phyloP scores from a whole-genome alignment of 768 basidiomycete genomes.

The Scleroderma citrinum region DNA sequence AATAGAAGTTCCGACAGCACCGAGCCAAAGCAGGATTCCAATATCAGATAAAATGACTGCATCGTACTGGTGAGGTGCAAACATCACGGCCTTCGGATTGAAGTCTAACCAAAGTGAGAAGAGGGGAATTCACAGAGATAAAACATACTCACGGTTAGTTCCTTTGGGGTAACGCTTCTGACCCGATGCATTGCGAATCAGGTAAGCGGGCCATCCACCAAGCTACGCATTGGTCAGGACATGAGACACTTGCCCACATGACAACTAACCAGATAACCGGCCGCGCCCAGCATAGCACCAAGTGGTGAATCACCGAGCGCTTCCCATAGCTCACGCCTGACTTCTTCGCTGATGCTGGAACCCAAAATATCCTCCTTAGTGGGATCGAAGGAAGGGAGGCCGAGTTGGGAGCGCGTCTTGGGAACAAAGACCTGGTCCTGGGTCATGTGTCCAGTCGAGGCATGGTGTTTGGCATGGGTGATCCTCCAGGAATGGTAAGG shows the following conservation, averaged over 20 bases:
- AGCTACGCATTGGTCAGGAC: constrained; percentile 37
- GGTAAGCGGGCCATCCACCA: constrained; percentile 82
- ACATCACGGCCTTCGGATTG: constrained; percentile 71
- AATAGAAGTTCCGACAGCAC: constrained; percentile 48
- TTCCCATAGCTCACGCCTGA: constrained; percentile 72
- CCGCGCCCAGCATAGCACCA: constrained; percentile 48
- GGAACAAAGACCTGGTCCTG: constrained; percentile 97
- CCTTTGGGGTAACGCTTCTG: constrained; percentile 73
- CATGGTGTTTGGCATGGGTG: constrained; percentile 92
- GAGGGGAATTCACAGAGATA: background rate
- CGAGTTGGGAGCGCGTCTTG: constrained; percentile 69
- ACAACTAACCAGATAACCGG: constrained; percentile 52
- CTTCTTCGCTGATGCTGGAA: constrained; percentile 56
- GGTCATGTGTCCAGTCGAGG: constrained; percentile 87
- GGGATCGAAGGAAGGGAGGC: constrained; percentile 60
- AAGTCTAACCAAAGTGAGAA: constrained; percentile 48
- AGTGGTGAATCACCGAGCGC: constrained; percentile 91
- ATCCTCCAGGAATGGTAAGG: constrained; percentile 98
- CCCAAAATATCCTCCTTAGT: constrained; percentile 62
- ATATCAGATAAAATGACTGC: constrained; percentile 81
- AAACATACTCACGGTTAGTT: constrained; percentile 62
- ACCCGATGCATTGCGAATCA: constrained; percentile 79
- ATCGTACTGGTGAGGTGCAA: constrained; percentile 68
- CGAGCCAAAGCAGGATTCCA: constrained; percentile 73
- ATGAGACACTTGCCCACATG: background rate